Base-by-base conservation (phyloP, 2,329 filamentous ascomycete genomes). In the Lecanoromycetidae sp. region DNA sequence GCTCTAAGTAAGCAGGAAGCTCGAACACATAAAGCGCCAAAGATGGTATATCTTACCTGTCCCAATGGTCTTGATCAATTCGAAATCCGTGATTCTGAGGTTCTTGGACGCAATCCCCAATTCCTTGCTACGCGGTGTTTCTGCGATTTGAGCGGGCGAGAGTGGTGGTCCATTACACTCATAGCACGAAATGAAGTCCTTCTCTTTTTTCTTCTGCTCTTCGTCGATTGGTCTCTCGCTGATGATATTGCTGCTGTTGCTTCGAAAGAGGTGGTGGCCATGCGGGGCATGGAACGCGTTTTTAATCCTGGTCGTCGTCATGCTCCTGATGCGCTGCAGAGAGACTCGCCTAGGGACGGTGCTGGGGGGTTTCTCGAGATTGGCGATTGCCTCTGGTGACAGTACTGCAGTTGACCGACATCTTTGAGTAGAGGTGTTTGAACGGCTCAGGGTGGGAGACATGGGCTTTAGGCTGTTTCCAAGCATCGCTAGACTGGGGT, bases 1-100 rank as follows among this genome's bases (percentile, higher is more conserved):
- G n/a, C n/a, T n/a, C n/a, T n/a, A n/a, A n/a, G n/a, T n/a, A n/a
- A n/a, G n/a, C n/a, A n/a, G n/a, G n/a, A 17, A 25, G 22, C 15
- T 19, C n/a, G 9, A 32, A 22, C 4, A 8, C 15, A 15, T 10
- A 19, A 15, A n/a, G n/a, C 25, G 3, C n/a, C 13, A 19, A 6
- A 29, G 25, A 22, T 3, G 19, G n/a, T 41, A 26, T 20, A 38
- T 52, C 56, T 48, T 55, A 71, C 69, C 70, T 20, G 70, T 72
- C 20, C 70, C 70, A 38, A 72, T 59, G 6, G 70, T 72, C 53
- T 68, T 68, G 43, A 72, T 55, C 47, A 72, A 57, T 30, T 64
- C 58, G 53, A 72, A 72, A 51, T 72, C 68, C 38, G 58, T 57
- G 29, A 71, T 51, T 19, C 57, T 61, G 46, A 72, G 44, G 12